Evolutionary conservation across 202 grass and related monocot genomes (phyloP), one percentile per base, ranked within the genome.

Genomic region (Zizania palustris): DNA sequence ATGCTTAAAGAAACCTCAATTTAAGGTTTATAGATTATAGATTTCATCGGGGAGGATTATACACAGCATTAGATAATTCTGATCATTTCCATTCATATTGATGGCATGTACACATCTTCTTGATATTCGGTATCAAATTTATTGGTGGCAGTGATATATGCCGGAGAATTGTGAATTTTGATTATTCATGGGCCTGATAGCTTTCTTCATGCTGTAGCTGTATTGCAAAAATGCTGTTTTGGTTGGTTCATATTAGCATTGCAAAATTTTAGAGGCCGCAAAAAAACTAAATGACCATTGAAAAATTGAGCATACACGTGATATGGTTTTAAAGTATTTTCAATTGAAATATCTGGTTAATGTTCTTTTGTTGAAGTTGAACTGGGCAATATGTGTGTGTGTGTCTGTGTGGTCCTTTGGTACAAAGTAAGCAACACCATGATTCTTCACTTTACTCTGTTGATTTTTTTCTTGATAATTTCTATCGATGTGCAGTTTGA

Each of bases 1-100:
- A 74, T 74, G 57, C 63, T 79, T 38, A 37, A 83, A 87, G 21
- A 57, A 51, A 80, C 10, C 11, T 5, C 19, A 16, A 67, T 57
- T 45, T 21, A 14, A 40, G 35, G 37, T 20, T 19, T 77, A 35
- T 1, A 8, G 36, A 69, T 19, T 77, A 35, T 1, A 8, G 36
- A 69, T 71, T 55, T 39, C 57, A 71, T 20, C 21, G 19, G 3
- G 19, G 14, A 62, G 48, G 15, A 77, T 37, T 71, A 36, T 11
- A 42, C 19, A 9, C 12, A 54, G 14, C 62, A 74, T 80, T 20
- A 20, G 18, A 39, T 4, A 33, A 46, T 21, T 82, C 42, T 59
- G 45, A 62, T 62, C 62, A 50, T 69, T 61, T 51, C 36, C 43
- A 48, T 68, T 22, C 63, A 41, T 73, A 28, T 49, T 79, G 28